Evolutionary conservation across 768 basidiomycete genomes (phyloP), one percentile per base, ranked within the genome.

Genomic region (Mycena leptocephala): DNA sequence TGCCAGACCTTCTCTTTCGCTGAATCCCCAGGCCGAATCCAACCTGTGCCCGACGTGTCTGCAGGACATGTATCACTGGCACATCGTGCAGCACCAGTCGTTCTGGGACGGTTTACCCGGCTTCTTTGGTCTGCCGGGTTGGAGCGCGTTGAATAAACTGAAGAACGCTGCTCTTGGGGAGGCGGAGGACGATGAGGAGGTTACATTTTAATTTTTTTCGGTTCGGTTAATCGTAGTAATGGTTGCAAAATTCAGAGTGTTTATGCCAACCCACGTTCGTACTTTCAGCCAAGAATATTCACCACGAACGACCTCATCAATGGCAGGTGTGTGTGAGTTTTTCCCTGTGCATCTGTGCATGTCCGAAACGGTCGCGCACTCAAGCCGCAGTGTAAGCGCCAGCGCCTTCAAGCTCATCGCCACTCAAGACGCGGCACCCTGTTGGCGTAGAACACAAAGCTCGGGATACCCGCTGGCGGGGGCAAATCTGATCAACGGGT

Each of bases 381-480:
- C n/a, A n/a, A n/a, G n/a, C n/a, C n/a, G n/a, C n/a, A n/a, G n/a
- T n/a, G n/a, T n/a, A n/a, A n/a, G n/a, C n/a, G n/a, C n/a, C n/a
- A n/a, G n/a, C n/a, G n/a, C n/a, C n/a, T n/a, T n/a, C 10, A 24
- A 53, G 20, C 53, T 41, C 9, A 8, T 18, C 43, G 43, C 43
- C 16, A 46, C 22, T 20, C 18, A 46, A 20, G 22, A 18, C 43
- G 7, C 14, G 7, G 13, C 43, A 20, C 43, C 16, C 14, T 20
- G 43, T 46, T 46, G 16, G 20, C 63, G 43, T 43, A 64, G 14
- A n/a, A 18, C 7, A 28, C 43, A n/a, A 11, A 70, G 24, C 10
- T 65, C 64, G 35, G 75, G 72, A 48, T 78, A 78, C 8, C 77
- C 77, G 3, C 28, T 58, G 13, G 46, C 8, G 16, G 77, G 70